Evolutionary conservation across 179 eudicot species (phyloP), one percentile per base, ranked within the genome.

Genomic region (Corrigiola litoralis): DNA sequence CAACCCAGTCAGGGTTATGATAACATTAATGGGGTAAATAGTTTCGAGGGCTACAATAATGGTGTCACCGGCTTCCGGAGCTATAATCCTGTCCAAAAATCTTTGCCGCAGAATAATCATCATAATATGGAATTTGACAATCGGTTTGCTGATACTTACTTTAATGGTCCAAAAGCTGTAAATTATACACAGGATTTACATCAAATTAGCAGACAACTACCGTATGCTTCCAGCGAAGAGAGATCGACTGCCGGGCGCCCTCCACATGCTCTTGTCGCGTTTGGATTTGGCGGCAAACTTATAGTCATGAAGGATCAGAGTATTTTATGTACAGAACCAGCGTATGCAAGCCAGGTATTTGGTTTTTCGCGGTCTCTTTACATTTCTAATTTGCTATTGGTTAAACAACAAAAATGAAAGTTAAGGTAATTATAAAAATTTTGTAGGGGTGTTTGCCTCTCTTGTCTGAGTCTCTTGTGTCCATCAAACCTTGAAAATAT

Each of bases 211-310:
- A 53, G 61, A 51, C 84, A 76, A 32, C 41, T 69, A 40, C 65
- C 82, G 44, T 58, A 67, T 77, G 63, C 67, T 29, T 71, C 85
- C 20, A 71, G 44, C 34, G 71, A 68, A 6, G 82, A 81, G 40
- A 86, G 89, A 41, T 84, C 94, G 61, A 73, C 87, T 21, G 86
- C 82, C 5, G 94, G 87, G 21, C 91, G 86, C 24, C 94, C 94
- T 71, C 76, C 87, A 1, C 96, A 89, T 80, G 96, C 96, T 51
- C 78, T 91, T 23, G 89, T 83, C 44, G 63, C 87, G 16, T 91
- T 91, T 82, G 96, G 97, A 10, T 91, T 91, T 77, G 96, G 96
- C 20, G 96, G 96, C 34, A 87, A 87, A 57, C 91, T 89, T 38
- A 70, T 87, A 38, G 81, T 87, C 45, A 78, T 83, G 91, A 89